phyloP scores from a whole-genome alignment of 805 yeast species.

The Torulaspora microellipsoides region DNA sequence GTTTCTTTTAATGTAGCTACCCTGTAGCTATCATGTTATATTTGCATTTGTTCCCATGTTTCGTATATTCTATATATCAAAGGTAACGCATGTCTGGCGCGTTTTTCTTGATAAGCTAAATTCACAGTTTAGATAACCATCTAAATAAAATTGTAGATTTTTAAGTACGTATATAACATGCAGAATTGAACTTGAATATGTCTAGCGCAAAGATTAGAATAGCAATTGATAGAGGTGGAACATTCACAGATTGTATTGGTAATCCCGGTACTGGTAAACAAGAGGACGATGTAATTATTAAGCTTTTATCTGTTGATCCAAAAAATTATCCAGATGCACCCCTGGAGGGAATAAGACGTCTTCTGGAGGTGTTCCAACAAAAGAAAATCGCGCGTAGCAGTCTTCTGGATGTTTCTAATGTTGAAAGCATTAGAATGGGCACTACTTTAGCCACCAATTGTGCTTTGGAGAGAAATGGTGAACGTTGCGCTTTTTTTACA shows the following conservation, averaged over 20 bases:
- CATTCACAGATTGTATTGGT: slow-evolving; percentile 78
- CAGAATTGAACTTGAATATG: too few relatives aligned
- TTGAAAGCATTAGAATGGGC: slow-evolving; percentile 77
- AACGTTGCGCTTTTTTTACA: slow-evolving; percentile 75
- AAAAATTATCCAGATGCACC: slow-evolving; percentile 85
- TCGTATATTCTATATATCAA: too few relatives aligned
- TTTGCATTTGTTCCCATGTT: too few relatives aligned
- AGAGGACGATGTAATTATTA: slow-evolving; percentile 61
- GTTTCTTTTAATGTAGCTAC: too few relatives aligned
- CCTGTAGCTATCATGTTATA: too few relatives aligned
- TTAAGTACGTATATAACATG: too few relatives aligned
- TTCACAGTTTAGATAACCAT: too few relatives aligned
- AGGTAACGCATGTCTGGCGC: too few relatives aligned
- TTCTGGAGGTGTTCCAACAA: slow-evolving; percentile 58
- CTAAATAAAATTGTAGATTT: too few relatives aligned
- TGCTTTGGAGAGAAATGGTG: slow-evolving; percentile 86
- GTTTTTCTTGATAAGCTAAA: too few relatives aligned
- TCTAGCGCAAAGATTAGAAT: slow-evolving; percentile 17
- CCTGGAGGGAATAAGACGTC: slow-evolving; percentile 80
- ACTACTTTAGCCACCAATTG: slow-evolving; percentile 97
- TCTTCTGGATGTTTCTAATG: slow-evolving; percentile 56
- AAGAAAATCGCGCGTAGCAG: slow-evolving; percentile 51
- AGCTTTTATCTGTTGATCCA: slow-evolving; percentile 83
- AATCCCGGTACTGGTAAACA: slow-evolving; percentile 43
- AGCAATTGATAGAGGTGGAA: slow-evolving; percentile 75